Conservation (phyloP, 2,329 filamentous ascomycete genomes). For the Talaromyces islandicus region DNA sequence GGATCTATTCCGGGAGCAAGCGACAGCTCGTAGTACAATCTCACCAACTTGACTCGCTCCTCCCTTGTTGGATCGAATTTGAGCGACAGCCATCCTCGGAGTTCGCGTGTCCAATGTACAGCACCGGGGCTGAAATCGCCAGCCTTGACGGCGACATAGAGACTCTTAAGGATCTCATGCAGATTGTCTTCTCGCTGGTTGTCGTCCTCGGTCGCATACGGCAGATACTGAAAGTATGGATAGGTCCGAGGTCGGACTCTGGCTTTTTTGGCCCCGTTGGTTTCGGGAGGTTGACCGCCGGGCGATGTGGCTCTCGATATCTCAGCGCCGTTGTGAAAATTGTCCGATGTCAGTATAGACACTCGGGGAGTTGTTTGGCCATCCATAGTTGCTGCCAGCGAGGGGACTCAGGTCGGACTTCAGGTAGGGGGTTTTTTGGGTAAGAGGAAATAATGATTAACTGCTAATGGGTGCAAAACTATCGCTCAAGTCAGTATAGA, state of each 20-base stretch:
- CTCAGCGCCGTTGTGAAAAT: conserved; percentile 50
- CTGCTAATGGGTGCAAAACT: not conserved
- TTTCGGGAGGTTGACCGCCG: conserved; percentile 47
- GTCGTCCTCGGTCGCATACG: conserved; percentile 81
- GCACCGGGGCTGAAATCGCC: conserved; percentile 93
- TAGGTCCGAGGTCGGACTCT: conserved; percentile 77
- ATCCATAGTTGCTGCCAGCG: conserved; percentile 26
- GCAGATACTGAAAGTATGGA: conserved; percentile 84
- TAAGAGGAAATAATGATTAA: not conserved
- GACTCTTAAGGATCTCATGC: conserved; percentile 81
- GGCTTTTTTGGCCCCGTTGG: conserved; percentile 56
- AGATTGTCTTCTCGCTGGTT: conserved; percentile 70
- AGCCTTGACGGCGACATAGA: conserved; percentile 85
- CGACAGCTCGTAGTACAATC: conserved; percentile 89
- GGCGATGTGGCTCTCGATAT: conserved; percentile 84
- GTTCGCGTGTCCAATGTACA: conserved; percentile 93
- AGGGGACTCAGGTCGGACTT: conserved; percentile 10
- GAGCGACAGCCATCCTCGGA: conserved; percentile 88
- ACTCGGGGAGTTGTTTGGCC: conserved; percentile 18
- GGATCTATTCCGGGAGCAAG: conserved; percentile 84
- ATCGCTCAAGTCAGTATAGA: not conserved
- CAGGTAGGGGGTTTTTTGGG: not conserved
- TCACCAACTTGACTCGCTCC: conserved; percentile 75
- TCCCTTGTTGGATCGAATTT: conserved; percentile 94
- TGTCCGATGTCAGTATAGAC: conserved; percentile 30